These are phyloP conservation scores for Ceratocystis colombiana DNA, from an alignment of 2,329 filamentous ascomycete species.

Conservation along the genomic window DNA sequence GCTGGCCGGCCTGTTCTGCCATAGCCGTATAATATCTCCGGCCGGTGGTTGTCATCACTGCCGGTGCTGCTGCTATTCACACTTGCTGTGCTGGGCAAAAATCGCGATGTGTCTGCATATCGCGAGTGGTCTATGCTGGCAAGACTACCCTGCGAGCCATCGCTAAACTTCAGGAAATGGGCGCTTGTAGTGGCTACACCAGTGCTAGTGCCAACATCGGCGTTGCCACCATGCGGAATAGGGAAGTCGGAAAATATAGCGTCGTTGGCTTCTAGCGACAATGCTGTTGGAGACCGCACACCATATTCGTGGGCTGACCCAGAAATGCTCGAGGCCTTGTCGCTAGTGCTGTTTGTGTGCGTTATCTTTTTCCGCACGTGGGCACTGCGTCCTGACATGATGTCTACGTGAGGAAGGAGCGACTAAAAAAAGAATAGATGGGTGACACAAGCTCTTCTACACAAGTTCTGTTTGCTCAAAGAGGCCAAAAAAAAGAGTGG, in stretches of 20 bases:
- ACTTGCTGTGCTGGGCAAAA: constrained; percentile 15
- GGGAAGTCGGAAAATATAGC: constrained; percentile 34
- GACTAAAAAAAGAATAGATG: not conserved
- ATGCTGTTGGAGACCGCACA: constrained; percentile 34
- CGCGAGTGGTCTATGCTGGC: constrained; percentile 29
- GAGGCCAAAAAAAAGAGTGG: not conserved
- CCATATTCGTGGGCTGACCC: constrained; percentile 27
- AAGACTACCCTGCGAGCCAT: constrained; percentile 32
- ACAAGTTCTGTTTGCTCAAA: not conserved
- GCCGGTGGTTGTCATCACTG: constrained; percentile 13
- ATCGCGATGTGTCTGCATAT: constrained; percentile 7
- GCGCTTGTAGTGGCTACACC: constrained; percentile 38
- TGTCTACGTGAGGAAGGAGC: constrained; percentile 20
- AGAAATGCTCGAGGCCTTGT: constrained; percentile 27
- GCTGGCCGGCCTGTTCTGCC: constrained; percentile 37
- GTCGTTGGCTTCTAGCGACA: constrained; percentile 37
- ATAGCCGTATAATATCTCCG: constrained; percentile 35
- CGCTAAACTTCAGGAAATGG: constrained; percentile 40
- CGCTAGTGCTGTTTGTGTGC: constrained; percentile 35
- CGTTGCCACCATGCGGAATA: constrained; percentile 31
- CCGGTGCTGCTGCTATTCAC: constrained; percentile 6
- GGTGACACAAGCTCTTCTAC: constrained; percentile 4
- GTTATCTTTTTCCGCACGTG: constrained; percentile 50
- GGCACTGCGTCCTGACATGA: constrained; percentile 50
- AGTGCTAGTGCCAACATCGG: constrained; percentile 27